Evolutionary conservation across 352 stramenopile genomes (phyloP), one percentile per base, ranked within the genome.

Genomic region (Globisporangium canariense): DNA sequence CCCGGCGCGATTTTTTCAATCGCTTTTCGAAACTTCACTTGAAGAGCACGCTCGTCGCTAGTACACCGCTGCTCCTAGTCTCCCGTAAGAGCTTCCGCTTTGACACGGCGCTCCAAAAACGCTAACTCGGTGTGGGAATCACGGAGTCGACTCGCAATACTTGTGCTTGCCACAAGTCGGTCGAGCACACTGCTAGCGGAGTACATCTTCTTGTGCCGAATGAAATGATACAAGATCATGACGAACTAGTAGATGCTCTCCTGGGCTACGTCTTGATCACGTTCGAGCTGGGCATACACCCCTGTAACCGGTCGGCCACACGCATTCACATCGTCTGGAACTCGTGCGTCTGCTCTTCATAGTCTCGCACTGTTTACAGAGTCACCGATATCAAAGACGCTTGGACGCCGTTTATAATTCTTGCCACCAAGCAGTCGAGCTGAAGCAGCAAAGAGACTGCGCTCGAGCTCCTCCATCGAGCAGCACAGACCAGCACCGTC

Each of bases 291-390:
- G 11, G 13, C 20, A 6, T 57, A 25, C 8, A 41, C n/a, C 6
- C 11, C 4, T 57, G 16, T 0, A 57, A 28, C 16, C 51, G 51
- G 9, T 32, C 30, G 11, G 45, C 14, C n/a, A 18, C 51, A 2
- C 9, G 32, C 36, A 36, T 25, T 28, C 51, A 57, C 51, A 57
- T 57, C n/a, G 22, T 9, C 25, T 57, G 16, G 25, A 57, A 57
- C 51, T 57, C 51, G 28, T 57, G 30, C 28, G 36, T 11, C 6
- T 57, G 25, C 4, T 16, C 3, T 57, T 28, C 51, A 41, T 43
- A 57, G 16, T 22, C 28, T 13, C 51, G 51, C 51, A 57, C 13
- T 34, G 51, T 57, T 36, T 38, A 14, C 28, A 57, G 36, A 25
- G 51, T 57, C 18, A 9, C 51, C 28, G 30, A 22, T 11, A 57